Percentiles rank a stretch among this genome's conserved stretches.
Evolutionary conservation across 1,284 basidiomycete genomes (phyloP).

Genomic region (Puccinia hordei): DNA sequence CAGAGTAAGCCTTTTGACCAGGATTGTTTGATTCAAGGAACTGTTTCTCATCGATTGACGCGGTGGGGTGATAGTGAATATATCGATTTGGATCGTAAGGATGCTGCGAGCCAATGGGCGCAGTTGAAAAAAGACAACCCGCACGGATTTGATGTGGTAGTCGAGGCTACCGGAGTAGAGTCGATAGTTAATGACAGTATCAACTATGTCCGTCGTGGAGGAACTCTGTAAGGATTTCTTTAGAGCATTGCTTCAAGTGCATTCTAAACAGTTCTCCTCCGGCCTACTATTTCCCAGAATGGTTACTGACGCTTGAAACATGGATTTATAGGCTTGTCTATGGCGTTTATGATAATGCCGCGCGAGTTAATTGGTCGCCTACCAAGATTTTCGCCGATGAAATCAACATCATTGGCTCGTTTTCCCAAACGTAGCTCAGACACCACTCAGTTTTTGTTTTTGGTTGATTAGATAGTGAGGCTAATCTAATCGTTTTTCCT

Average conservation of each 20-base stretch:
- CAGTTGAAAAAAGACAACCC: slow-evolving; percentile 75
- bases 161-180: slow-evolving; percentile 81
- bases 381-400: slow-evolving; percentile 82
- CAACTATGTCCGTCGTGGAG: slow-evolving; percentile 76
- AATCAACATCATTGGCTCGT: slow-evolving; percentile 66
- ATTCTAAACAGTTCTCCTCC: too few species aligned
- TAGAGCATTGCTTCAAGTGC: neutral
- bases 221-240: slow-evolving; percentile 34
- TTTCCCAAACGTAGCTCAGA: slow-evolving; percentile 27
- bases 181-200: slow-evolving; percentile 76
- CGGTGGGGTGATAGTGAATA: slow-evolving; percentile 67
- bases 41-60: neutral
- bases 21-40: neutral
- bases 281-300: neutral
- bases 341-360: slow-evolving; percentile 70
- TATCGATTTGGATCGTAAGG: slow-evolving; percentile 74
- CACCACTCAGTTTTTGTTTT: slow-evolving; percentile 68
- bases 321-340: slow-evolving; percentile 65
- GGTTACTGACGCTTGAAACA: neutral
- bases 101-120: slow-evolving; percentile 77
- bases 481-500: slow-evolving; percentile 60
- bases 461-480: slow-evolving; percentile 64
- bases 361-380: slow-evolving; percentile 77
- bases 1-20: slow-evolving; percentile 28
- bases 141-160: slow-evolving; percentile 83